Evolutionary conservation across 176 grass and related monocot genomes (phyloP), one percentile per base, ranked within the genome.

Genomic region (Lolium multiflorum): DNA sequence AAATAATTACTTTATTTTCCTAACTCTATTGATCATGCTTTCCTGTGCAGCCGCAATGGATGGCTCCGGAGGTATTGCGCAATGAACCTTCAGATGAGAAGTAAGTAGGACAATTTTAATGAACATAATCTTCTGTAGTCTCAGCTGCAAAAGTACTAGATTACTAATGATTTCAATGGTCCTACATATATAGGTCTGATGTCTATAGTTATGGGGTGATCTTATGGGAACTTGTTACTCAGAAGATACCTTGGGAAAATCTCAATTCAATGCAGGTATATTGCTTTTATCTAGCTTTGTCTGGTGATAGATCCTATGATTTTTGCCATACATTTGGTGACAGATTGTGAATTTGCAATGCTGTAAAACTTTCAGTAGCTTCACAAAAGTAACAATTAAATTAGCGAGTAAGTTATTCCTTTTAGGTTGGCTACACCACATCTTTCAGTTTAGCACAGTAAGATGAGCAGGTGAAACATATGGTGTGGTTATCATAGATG

Each of bases 201-300:
- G 92, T 99, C 51, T 99, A 99, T 88, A 99, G 97, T 75, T 99
- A 90, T 46, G 97, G 97, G 41, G 97, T 99, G 44, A 94, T 99
- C 78, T 44, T 99, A 31, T 99, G 97, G 97, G 97, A 99, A 84
- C 97, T 99, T 89, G 83, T 99, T 52, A 99, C 94, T 25, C 93
- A 97, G 81, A 97, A 94, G 89, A 99, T 99, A 84, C 97, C 97
- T 10, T 99, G 97, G 97, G 94, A 94, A 86, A 91, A 99, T 90
- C 90, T 99, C 83, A 99, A 99, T 91, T 91, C 89, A 3, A 94
- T 97, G 89, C 97, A 99, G 94, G 97, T 97, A 89, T 55, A 25
- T 80, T 83, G 49, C 24, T 83, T 3, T 37, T 86, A 67, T 79
- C 56, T 69, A 52, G 9, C 59, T 75, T 16, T 82, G 9, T 24